Conservation (phyloP, 2,329 filamentous ascomycete genomes). For the Fusarium sp. region DNA sequence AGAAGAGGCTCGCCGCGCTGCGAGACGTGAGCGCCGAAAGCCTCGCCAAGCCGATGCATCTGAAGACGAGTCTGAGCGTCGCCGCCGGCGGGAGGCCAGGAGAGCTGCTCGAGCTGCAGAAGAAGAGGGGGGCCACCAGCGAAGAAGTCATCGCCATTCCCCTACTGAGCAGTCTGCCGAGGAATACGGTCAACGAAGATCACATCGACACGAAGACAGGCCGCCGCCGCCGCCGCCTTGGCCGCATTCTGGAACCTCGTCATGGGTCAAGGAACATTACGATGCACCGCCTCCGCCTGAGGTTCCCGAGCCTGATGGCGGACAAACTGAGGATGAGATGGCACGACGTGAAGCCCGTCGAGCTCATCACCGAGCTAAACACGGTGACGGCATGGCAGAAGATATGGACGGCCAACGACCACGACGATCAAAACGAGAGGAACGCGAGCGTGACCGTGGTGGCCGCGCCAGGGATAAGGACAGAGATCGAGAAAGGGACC, state of each 20-base stretch:
- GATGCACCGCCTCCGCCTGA: slow-evolving; percentile 70
- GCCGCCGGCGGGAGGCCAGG: slow-evolving; percentile 64
- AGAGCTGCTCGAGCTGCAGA: slow-evolving; percentile 58
- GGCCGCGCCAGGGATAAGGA: slow-evolving; percentile 24
- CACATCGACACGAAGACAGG: slow-evolving; percentile 50
- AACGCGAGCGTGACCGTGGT: slow-evolving; percentile 48
- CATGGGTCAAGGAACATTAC: slow-evolving; percentile 73
- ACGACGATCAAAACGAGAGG: slow-evolving; percentile 58
- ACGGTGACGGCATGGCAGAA: slow-evolving; percentile 56
- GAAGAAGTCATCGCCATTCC: slow-evolving; percentile 43
- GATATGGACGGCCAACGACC: slow-evolving; percentile 58
- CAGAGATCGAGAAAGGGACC: slow-evolving; percentile 45
- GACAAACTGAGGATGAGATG: slow-evolving; percentile 59
- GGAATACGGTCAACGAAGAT: slow-evolving; percentile 59
- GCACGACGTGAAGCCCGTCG: slow-evolving; percentile 62
- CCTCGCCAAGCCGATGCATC: slow-evolving; percentile 57
- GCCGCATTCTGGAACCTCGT: slow-evolving; percentile 72
- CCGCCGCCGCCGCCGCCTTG: slow-evolving; percentile 55
- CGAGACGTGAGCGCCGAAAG: slow-evolving; percentile 62
- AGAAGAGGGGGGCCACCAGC: slow-evolving; percentile 49
- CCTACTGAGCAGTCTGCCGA: slow-evolving; percentile 55
- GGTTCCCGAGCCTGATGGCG: slow-evolving; percentile 50
- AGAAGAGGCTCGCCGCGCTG: slow-evolving; percentile 57
- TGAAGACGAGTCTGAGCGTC: slow-evolving; percentile 66
- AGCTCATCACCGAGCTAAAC: slow-evolving; percentile 57